Percentiles rank a stretch among this genome's conserved stretches.
These are phyloP conservation scores for Tylopilus plumbeoviolaceoides DNA, from an alignment of 768 basidiomycete species.

Conservation along the genomic window DNA sequence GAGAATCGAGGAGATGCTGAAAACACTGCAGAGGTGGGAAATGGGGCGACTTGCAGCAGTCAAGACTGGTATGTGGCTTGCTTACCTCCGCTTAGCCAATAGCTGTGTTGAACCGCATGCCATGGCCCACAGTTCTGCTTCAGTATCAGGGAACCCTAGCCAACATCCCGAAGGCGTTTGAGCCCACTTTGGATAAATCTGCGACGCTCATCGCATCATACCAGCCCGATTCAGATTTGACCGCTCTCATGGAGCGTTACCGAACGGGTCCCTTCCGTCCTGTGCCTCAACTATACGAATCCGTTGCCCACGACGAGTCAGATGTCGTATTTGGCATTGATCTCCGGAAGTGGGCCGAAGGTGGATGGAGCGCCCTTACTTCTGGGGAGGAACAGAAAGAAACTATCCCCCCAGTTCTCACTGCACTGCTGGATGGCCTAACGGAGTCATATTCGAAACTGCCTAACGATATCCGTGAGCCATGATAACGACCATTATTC, in stretches of 20 bases:
- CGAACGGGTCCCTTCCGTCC: conserved; percentile 93
- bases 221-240: conserved; percentile 84
- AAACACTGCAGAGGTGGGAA: conserved; percentile 82
- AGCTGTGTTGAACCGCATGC: background rate
- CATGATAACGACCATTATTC: background rate
- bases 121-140: conserved; percentile 53
- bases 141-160: conserved; percentile 83
- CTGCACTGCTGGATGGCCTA: conserved; percentile 60
- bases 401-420: conserved; percentile 68
- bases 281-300: conserved; percentile 80
- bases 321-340: conserved; percentile 93
- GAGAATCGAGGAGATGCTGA: conserved; percentile 77
- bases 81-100: background rate
- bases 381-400: conserved; percentile 59
- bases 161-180: conserved; percentile 65
- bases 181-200: conserved; percentile 63
- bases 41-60: conserved; percentile 75
- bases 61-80: conserved; percentile 60
- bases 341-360: conserved; percentile 86
- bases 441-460: conserved; percentile 58
- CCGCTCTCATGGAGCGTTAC: conserved; percentile 85
- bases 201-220: conserved; percentile 76
- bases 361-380: conserved; percentile 60
- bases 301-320: conserved; percentile 73
- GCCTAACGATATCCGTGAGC: conserved; percentile 60